These are phyloP conservation scores for Rhododendron ferrugineum DNA, from an alignment of 148 eudicot species.

Conservation along the genomic window DNA sequence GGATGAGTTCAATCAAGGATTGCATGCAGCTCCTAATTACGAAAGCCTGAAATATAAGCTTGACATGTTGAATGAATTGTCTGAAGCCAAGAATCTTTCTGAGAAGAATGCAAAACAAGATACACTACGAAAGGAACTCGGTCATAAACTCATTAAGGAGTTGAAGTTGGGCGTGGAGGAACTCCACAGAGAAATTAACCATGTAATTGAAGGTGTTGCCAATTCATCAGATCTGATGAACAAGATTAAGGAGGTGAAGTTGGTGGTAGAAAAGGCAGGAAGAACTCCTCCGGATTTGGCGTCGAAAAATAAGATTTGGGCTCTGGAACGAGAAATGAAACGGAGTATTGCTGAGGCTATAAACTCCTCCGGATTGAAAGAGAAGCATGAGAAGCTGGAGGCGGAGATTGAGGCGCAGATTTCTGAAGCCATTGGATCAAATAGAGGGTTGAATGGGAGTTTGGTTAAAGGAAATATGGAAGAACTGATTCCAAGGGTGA, in stretches of 20 bases:
- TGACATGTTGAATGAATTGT: slow-evolving; percentile 65
- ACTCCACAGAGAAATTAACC: slow-evolving; percentile 44
- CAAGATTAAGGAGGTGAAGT: slow-evolving; percentile 51
- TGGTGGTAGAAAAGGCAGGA: slow-evolving; percentile 45
- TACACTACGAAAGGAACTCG: slow-evolving; percentile 39
- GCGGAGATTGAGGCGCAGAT: slow-evolving; percentile 28
- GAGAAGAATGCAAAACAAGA: slow-evolving; percentile 36
- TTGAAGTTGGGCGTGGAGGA: slow-evolving; percentile 37
- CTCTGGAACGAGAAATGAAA: slow-evolving; percentile 48
- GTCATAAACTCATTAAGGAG: slow-evolving; percentile 43
- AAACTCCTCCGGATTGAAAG: slow-evolving; percentile 39
- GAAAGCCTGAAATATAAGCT: slow-evolving; percentile 52
- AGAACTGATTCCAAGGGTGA: slow-evolving; percentile 10
- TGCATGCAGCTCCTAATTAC: slow-evolving; percentile 56
- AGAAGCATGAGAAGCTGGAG: slow-evolving; percentile 44
- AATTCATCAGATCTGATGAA: slow-evolving; percentile 61
- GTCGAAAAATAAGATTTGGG: slow-evolving; percentile 44
- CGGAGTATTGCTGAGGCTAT: slow-evolving; percentile 48
- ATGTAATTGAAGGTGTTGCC: slow-evolving; percentile 49
- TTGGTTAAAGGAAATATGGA: slow-evolving; percentile 28
- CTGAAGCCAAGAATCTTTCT: slow-evolving; percentile 40
- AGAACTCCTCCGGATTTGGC: slow-evolving; percentile 38
- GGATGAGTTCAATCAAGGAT: slow-evolving; percentile 50
- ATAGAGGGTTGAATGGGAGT: slow-evolving; percentile 34
- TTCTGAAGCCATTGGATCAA: slow-evolving; percentile 29